Base-by-base conservation (phyloP, 1,284 basidiomycete genomes). In the Melampsora larici-populina region DNA sequence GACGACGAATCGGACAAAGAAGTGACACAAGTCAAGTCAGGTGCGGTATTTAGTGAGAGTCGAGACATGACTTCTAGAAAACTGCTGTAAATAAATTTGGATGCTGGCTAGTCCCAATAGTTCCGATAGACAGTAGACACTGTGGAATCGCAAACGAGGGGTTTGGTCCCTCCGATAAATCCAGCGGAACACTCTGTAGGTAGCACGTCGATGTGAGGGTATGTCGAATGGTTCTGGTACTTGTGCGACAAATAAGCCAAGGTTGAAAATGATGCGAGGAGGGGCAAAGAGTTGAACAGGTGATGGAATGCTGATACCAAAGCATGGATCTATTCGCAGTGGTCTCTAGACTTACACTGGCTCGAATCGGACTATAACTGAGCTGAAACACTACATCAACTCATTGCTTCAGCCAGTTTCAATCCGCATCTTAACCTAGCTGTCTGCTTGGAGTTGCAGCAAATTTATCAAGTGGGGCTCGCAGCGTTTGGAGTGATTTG, bases 31-130 rank as follows among this genome's bases (percentile, higher is more conserved):
- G 73, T 75, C 13, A 75, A 65, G 15, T 65, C 73, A 17, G 73
- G 73, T 21, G 73, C 73, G 9, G 73, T 75, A 64, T 75, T 75
- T 13, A 75, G 65, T 36, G 73, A 68, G n/a, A 75, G 65, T 29
- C 73, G 73, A 75, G 73, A 75, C 73, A 75, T 75, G 55, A 29
- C 55, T 13, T 58, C 26, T n/a, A 58, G 21, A 58, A 29, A 29
- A n/a, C 21, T n/a, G 7, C 55, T 11, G 55, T 7, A 58, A 58
- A n/a, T n/a, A 29, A 58, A 29, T 58, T 6, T 58, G 55, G n/a
- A 15, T 15, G 55, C 55, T 24, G 55, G 55, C 26, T 29, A 58
- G 55, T 29, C 26, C 55, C 55, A 29, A 18, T 58, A 58, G 21
- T 24, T 29, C 55, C 55, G 55, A 58, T 8, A 15, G 55, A 29